phyloP scores from a whole-genome alignment of 192 early-diverging fungal species.

The Spizellomyces sp. region DNA sequence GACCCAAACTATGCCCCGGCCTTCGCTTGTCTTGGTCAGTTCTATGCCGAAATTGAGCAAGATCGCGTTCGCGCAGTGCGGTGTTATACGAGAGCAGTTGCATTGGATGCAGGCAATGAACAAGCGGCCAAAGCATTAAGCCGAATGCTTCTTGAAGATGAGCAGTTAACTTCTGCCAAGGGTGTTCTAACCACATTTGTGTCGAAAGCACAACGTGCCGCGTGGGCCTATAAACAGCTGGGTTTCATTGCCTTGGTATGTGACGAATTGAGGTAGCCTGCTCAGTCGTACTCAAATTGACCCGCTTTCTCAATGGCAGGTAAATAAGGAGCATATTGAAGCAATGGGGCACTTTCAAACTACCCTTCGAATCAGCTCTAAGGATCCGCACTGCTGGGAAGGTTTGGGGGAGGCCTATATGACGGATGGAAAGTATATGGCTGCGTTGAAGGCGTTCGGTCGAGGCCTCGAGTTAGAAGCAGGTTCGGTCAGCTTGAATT shows the following conservation, averaged over 20 bases:
- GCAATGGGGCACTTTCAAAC: conserved; percentile 70
- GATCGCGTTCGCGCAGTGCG: conserved; percentile 72
- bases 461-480: conserved; percentile 63
- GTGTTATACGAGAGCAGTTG: conserved; percentile 82
- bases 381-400: conserved; percentile 58
- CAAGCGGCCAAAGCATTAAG: conserved; percentile 68
- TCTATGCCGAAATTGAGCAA: conserved; percentile 69
- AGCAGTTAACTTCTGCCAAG: conserved; percentile 49
- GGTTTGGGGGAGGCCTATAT: conserved; percentile 50
- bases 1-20: conserved; percentile 61
- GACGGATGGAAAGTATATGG: conserved; percentile 75
- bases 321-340: conserved; percentile 23
- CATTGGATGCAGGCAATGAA: conserved; percentile 65
- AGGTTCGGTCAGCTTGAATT: conserved; percentile 15
- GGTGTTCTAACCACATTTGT: conserved; percentile 49
- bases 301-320: conserved; percentile 7
- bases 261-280: no score
- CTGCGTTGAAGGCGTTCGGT: conserved; percentile 75
- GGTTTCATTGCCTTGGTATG: conserved; percentile 67
- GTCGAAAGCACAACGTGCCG: conserved; percentile 45
- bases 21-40: conserved; percentile 82
- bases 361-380: conserved; percentile 72
- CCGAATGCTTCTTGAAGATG: conserved; percentile 59
- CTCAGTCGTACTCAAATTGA: not conserved
- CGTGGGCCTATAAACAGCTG: conserved; percentile 80